Conservation (phyloP, 345 rosid genomes). For the Lepidium sativum region DNA sequence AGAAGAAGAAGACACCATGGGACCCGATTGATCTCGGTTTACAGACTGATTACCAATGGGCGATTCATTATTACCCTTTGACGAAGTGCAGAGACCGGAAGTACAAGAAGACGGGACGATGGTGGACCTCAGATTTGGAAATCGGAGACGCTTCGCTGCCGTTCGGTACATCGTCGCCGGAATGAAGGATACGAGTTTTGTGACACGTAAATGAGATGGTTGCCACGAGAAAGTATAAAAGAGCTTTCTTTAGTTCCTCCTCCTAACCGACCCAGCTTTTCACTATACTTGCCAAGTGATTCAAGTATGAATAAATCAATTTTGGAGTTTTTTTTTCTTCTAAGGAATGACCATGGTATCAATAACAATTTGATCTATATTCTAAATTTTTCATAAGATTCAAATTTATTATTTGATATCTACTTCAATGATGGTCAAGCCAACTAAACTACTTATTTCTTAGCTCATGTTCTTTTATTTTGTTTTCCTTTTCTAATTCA, state of each 20-base stretch:
- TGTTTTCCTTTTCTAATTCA: too few relatives aligned
- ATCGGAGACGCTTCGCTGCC: conserved; percentile 41
- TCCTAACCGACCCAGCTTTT: neutral
- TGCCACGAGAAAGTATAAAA: neutral
- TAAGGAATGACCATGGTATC: too few relatives aligned
- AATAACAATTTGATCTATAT: too few relatives aligned
- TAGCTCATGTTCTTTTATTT: too few relatives aligned
- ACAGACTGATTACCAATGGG: neutral
- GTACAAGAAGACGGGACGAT: conserved; percentile 17
- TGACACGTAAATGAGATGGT: conserved; percentile 20
- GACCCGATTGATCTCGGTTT: conserved; percentile 26
- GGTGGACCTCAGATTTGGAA: conserved; percentile 11
- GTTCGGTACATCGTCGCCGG: conserved; percentile 48
- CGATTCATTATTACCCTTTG: conserved; percentile 23
- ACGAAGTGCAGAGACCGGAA: conserved; percentile 34
- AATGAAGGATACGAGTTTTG: neutral
- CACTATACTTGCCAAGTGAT: neutral
- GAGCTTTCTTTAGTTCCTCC: neutral
- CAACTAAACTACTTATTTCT: too few relatives aligned
- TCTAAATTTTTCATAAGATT: too few relatives aligned
- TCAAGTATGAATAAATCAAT: neutral
- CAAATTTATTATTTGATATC: too few relatives aligned
- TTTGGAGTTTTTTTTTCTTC: too few relatives aligned
- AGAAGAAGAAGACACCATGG: conserved; percentile 31
- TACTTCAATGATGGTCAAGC: too few relatives aligned